phyloP scores from a whole-genome alignment of 2,329 filamentous ascomycete species.

The Cercospora sp. region DNA sequence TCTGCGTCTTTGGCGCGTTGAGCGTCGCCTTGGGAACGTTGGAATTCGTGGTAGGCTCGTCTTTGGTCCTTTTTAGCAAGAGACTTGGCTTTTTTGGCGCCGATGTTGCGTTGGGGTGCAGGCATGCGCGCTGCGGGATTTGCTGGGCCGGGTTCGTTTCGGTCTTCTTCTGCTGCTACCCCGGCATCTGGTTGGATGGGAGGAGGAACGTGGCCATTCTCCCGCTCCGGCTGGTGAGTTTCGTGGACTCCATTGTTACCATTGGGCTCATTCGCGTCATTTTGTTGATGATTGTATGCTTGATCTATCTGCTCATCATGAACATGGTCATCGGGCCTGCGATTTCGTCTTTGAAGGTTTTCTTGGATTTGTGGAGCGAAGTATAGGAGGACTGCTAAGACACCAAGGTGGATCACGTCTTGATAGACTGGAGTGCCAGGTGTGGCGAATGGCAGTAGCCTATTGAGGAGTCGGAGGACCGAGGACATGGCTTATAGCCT shows the following conservation, averaged over 20 bases:
- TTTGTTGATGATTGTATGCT: background rate
- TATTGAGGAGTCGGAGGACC: slow-evolving; percentile 39
- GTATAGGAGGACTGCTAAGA: slow-evolving; percentile 49
- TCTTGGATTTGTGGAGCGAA: slow-evolving; percentile 50
- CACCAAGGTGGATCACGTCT: slow-evolving; percentile 49
- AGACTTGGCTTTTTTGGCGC: slow-evolving; percentile 53
- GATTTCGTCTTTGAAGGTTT: slow-evolving; percentile 30
- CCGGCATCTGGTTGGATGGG: background rate
- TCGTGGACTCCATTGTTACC: background rate
- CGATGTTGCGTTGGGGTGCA: slow-evolving; percentile 38
- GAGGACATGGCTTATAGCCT: slow-evolving; percentile 29
- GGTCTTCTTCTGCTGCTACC: background rate
- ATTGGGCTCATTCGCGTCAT: background rate
- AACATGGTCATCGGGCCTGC: background rate
- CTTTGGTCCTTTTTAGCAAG: slow-evolving; percentile 48
- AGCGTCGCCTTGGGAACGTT: slow-evolving; percentile 50
- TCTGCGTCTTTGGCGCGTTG: slow-evolving; percentile 46
- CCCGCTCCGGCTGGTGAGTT: background rate
- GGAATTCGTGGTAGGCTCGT: slow-evolving; percentile 52
- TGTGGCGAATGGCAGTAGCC: slow-evolving; percentile 51
- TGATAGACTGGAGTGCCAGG: slow-evolving; percentile 49
- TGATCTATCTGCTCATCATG: background rate
- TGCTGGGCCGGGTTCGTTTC: slow-evolving; percentile 36
- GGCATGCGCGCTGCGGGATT: slow-evolving; percentile 23
- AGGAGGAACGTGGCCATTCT: background rate